phyloP scores from a whole-genome alignment of 176 grass and related monocot genomes.

The Ensete glaucum region DNA sequence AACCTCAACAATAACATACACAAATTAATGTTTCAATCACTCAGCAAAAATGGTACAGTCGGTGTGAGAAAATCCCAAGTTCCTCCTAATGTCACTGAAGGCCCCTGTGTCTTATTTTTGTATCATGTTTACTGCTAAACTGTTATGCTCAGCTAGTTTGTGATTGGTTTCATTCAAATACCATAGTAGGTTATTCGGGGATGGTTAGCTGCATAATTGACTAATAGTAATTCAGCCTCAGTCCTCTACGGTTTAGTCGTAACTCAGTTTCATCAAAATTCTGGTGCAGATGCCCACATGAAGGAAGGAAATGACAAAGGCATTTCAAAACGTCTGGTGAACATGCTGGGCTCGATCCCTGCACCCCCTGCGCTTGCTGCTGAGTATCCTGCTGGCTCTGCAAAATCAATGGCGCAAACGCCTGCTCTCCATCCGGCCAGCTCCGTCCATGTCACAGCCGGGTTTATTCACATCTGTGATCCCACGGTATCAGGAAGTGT shows the following conservation, averaged over 20 bases:
- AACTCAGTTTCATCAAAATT: not conserved
- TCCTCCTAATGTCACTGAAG: not conserved
- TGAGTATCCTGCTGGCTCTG: not conserved
- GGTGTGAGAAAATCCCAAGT: too few species aligned
- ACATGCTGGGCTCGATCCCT: not conserved
- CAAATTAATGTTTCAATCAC: not conserved
- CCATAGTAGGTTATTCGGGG: too few species aligned
- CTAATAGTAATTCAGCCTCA: too few species aligned
- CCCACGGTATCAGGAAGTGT: not conserved
- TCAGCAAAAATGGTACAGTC: not conserved
- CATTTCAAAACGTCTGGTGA: not conserved
- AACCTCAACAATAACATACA: not conserved
- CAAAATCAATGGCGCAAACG: not conserved
- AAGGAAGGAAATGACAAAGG: not conserved
- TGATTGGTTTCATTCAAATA: not conserved
- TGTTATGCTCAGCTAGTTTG: not conserved
- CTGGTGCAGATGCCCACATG: not conserved
- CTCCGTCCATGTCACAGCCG: not conserved
- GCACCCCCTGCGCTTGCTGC: not conserved
- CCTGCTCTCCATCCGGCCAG: not conserved
- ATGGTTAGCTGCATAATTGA: too few species aligned
- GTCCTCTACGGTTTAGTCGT: not conserved
- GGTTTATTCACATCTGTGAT: not conserved
- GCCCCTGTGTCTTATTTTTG: not conserved
- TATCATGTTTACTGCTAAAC: not conserved